These are phyloP conservation scores for Fabrea salina DNA, from an alignment of 169 alveolate genomes.

Conservation along the genomic window DNA sequence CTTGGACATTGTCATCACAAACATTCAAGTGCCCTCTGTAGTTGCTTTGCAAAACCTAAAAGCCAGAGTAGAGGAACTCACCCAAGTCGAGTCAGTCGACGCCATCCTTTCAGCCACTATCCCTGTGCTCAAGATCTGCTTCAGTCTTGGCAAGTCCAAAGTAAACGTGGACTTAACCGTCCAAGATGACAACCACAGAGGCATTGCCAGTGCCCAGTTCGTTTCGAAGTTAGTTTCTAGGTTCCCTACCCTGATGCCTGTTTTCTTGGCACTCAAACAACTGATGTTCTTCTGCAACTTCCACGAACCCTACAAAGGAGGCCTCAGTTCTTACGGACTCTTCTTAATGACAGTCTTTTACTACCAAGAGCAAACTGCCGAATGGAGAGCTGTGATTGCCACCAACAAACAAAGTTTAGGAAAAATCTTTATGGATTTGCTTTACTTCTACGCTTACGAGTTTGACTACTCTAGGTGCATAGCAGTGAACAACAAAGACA, in stretches of 20 bases:
- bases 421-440: not conserved
- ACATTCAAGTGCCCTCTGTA: not conserved
- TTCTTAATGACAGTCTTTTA: constrained; percentile 14
- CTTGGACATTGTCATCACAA: constrained; percentile 38
- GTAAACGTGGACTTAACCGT: constrained; percentile 63
- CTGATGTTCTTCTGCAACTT: constrained; percentile 23
- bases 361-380: not conserved
- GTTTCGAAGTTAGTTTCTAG: constrained; percentile 46
- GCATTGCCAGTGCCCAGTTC: constrained; percentile 64
- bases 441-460: not conserved
- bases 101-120: constrained; percentile 7
- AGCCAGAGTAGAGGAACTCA: not conserved
- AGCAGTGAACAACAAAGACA: not conserved
- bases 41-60: not conserved
- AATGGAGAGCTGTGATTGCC: not conserved
- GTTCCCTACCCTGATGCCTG: not conserved
- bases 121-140: constrained; percentile 3
- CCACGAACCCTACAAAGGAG: constrained; percentile 29
- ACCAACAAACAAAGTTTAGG: not conserved
- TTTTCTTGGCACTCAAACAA: constrained; percentile 6
- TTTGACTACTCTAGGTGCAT: not conserved
- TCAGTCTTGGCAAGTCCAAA: not conserved
- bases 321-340: constrained; percentile 24
- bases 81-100: not conserved
- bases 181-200: constrained; percentile 68